Base-by-base conservation (phyloP, 2,329 filamentous ascomycete species). In the Capronia coronata region DNA sequence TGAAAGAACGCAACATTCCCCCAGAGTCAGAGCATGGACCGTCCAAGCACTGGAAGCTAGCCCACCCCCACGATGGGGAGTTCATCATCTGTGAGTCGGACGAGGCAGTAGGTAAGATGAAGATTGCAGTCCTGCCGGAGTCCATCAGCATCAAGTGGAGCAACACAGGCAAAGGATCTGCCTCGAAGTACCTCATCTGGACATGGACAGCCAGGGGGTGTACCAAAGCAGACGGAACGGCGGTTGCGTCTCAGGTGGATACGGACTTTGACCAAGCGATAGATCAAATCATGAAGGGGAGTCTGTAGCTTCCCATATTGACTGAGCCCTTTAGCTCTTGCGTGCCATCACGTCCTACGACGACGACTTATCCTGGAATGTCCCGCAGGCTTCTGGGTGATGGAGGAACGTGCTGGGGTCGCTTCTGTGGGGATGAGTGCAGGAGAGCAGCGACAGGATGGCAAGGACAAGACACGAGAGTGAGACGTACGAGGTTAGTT, bases 21-120 rank as follows among this genome's bases (percentile, higher is more conserved):
- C 13, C 25, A 16, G 29, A 30, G 13, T 3, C 32, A 25, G 27
- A 43, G 11, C 32, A 41, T 19, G 32, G 40, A 34, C 41, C 14
- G 16, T 19, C 10, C 19, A 18, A 10, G 27, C 7, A 40, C n/a
- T 55, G 52, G 52, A 25, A 8, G 2, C 32, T 56, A 16, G 48
- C 51, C 21, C 48, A 48, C 21, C 54, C 54, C 2, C 48, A 56
- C 40, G 45, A 41, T 29, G 54, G 54, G n/a, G 54, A 56, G 22
- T 32, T 56, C 14, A 48, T 30, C 3, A 22, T 54, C 22, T 51
- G 32, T 35, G 43, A 45, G 16, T 41, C 51, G 11, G 47, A 46
- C 4, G 48, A 54, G 21, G 41, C 43, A 2, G 22, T 56, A 11
- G 34, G 40, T 29, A 56, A 51, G 42, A 9, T 56, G 11, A 44